phyloP scores from a whole-genome alignment of 495 filamentous ascomycete species.

The Penicillium longicatenatum region DNA sequence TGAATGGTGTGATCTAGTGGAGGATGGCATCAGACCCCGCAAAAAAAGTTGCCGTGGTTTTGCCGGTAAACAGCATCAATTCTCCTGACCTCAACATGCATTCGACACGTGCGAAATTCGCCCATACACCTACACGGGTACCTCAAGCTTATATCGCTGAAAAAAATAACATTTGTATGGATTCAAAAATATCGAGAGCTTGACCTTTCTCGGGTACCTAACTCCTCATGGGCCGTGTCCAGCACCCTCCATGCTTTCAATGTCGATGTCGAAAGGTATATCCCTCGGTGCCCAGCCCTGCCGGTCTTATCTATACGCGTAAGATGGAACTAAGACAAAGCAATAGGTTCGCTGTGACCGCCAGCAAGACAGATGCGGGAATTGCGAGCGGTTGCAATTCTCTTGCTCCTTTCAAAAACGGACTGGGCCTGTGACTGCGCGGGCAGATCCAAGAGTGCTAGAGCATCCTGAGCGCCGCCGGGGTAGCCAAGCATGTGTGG shows the following conservation, averaged over 20 bases:
- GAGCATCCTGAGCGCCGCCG: constrained; percentile 14
- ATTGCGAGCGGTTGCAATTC: constrained; percentile 20
- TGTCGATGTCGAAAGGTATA: constrained; percentile 23
- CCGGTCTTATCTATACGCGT: background rate
- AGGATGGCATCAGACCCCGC: constrained; percentile 5
- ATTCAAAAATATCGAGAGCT: background rate
- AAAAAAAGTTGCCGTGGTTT: background rate
- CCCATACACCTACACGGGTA: background rate
- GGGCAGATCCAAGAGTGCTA: background rate
- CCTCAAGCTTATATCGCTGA: too few species aligned
- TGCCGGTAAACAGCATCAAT: background rate
- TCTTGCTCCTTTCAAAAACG: constrained; percentile 15
- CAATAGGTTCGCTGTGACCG: constrained; percentile 23
- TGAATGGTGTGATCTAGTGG: background rate
- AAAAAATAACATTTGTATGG: too few species aligned
- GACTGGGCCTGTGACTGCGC: background rate
- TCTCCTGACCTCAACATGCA: background rate
- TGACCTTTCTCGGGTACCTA: background rate
- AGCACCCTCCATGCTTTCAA: constrained; percentile 18
- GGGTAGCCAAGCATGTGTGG: constrained; percentile 13
- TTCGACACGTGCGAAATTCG: background rate
- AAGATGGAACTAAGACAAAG: background rate
- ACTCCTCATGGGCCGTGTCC: constrained; percentile 14
- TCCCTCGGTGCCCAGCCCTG: too few species aligned
- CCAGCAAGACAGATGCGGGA: constrained; percentile 9